Percentiles rank a stretch among this genome's conserved stretches.
Evolutionary conservation across 2,329 filamentous ascomycete genomes (phyloP).

Genomic region (Alternaria infectoria): DNA sequence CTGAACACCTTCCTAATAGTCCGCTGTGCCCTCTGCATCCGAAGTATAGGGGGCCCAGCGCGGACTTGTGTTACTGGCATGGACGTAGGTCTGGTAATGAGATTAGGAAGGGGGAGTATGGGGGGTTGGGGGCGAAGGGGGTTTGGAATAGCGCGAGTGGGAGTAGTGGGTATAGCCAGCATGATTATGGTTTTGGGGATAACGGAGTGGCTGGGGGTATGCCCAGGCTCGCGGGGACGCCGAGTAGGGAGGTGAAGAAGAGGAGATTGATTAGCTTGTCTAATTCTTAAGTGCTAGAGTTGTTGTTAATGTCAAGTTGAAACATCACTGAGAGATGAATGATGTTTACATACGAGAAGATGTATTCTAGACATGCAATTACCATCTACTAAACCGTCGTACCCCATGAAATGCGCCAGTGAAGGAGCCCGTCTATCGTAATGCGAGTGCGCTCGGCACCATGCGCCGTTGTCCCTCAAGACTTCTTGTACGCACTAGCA

Average conservation of each 20-base stretch:
- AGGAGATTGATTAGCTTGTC: constrained; percentile 26
- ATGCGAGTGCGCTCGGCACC: background rate
- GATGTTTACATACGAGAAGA: background rate
- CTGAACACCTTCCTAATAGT: constrained; percentile 54
- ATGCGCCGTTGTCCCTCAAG: background rate
- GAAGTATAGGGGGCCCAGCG: constrained; percentile 48
- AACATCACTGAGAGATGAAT: background rate
- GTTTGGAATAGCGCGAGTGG: background rate
- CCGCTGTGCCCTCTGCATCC: constrained; percentile 53
- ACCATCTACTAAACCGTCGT: background rate
- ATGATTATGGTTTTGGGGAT: background rate
- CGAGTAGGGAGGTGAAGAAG: constrained; percentile 12
- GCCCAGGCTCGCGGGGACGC: background rate
- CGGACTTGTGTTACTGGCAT: constrained; percentile 53
- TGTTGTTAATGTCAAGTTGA: background rate
- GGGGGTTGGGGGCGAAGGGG: constrained; percentile 4
- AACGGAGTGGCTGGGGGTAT: background rate
- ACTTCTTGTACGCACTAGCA: background rate
- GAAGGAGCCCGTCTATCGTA: background rate
- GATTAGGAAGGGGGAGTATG: constrained; percentile 10
- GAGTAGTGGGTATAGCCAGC: background rate
- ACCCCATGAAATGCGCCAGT: background rate
- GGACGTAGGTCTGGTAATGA: constrained; percentile 39
- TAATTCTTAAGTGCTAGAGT: constrained; percentile 9
- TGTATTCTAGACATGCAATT: background rate